phyloP scores from a whole-genome alignment of 352 stramenopile species.

The Globisporangium okanoganense region DNA sequence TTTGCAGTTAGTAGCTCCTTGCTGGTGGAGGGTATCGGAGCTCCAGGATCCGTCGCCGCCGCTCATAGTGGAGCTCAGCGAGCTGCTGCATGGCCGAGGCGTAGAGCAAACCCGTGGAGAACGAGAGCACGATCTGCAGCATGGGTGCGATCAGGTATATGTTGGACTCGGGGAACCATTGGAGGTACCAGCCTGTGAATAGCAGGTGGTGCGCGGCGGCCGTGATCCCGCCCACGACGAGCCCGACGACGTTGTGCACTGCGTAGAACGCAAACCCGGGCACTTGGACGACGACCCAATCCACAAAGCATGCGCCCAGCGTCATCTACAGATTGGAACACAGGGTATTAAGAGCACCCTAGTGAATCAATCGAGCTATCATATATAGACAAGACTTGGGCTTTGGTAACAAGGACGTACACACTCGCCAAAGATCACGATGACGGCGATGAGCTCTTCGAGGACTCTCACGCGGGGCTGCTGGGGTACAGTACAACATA shows the following conservation, averaged over 20 bases:
- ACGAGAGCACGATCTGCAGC: slow-evolving; percentile 12
- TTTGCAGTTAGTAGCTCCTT: slow-evolving; percentile 5
- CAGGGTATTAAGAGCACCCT: not conserved
- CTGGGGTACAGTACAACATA: not conserved
- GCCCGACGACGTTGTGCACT: not conserved
- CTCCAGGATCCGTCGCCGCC: not conserved
- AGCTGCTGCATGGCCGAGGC: slow-evolving; percentile 9
- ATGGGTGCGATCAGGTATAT: slow-evolving; percentile 7
- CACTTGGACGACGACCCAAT: slow-evolving; percentile 3
- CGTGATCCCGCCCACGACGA: not conserved
- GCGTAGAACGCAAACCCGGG: slow-evolving; percentile 3
- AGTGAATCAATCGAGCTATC: not conserved
- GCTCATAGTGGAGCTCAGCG: slow-evolving; percentile 4
- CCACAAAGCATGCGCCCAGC: not conserved
- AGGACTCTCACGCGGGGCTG: not conserved
- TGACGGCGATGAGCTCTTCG: slow-evolving; percentile 3
- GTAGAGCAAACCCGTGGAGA: slow-evolving; percentile 7
- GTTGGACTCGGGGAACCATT: slow-evolving; percentile 8
- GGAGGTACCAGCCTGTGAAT: slow-evolving; percentile 7
- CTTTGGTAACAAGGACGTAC: slow-evolving; percentile 26
- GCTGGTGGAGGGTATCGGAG: not conserved
- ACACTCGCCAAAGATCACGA: slow-evolving; percentile 14
- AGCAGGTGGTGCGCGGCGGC: slow-evolving; percentile 8
- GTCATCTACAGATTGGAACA: not conserved
- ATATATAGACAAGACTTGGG: not conserved